Base-by-base conservation (phyloP, 2,329 filamentous ascomycete genomes). In the Alternaria sp. region DNA sequence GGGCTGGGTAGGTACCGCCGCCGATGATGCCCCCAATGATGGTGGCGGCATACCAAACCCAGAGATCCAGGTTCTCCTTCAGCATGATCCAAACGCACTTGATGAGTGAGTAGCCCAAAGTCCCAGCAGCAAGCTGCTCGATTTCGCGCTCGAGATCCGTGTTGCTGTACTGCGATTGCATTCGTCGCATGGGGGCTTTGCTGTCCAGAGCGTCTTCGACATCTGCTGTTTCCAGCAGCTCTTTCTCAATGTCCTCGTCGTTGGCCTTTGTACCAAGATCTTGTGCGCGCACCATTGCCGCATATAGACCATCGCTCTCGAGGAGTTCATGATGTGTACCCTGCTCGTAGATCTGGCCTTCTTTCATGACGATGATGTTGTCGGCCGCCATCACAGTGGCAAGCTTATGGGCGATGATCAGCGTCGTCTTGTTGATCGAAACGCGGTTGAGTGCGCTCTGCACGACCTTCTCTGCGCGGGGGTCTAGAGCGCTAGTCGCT, bases 401-500 rank as follows among this genome's bases (percentile, higher is more conserved):
- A 9, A 98, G 85, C 71, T 94, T 90, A 81, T 98, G 95, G 47
- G 95, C 95, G 78, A 98, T 97, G 10, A 93, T 91, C 71, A 97
- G 96, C 6, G 94, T 97, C 0, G 94, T 98, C 57, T 94, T 88
- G 26, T 93, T 93, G 66, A 91, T 86, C 1, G 93, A 87, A 28
- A 94, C 95, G 55, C 88, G 90, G 72, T 97, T 94, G 10, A 98
- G 86, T 19, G 95, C 95, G 45, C 92, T 92, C 79, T 98, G 96
- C 1, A 98, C 95, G 7, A 97, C 91, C 46, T 92, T 93, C 81
- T 98, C 95, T 0, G 93, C 96, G 76, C 96, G 95, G 21, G 94
- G 97, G 75, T 98, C 95, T 1, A 98, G 86, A 5, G 93, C 93
- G 36, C 92, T 96, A 1, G 95, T 99, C 5, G 96, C 96, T 80